Conservation (phyloP, 306 rosid genomes). For the Delonix regia region DNA sequence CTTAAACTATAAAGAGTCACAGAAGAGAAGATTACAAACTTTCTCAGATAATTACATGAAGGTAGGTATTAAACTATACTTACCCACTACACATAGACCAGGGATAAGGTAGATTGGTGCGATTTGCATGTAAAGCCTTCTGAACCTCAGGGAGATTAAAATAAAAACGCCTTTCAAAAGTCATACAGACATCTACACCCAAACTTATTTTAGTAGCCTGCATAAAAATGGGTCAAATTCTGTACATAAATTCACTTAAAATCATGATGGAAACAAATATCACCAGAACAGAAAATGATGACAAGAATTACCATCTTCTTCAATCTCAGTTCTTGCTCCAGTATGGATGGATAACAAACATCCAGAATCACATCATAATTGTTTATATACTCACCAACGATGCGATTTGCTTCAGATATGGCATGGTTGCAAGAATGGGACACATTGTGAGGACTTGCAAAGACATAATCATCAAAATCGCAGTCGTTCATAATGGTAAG, state of each 20-base stretch:
- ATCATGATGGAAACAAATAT: not conserved
- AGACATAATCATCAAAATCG: constrained; percentile 65
- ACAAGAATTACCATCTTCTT: constrained; percentile 54
- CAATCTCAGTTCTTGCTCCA: constrained; percentile 79
- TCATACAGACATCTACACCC: constrained; percentile 88
- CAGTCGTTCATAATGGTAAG: constrained; percentile 68
- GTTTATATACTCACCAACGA: constrained; percentile 69
- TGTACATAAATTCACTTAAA: not conserved
- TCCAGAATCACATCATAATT: constrained; percentile 81
- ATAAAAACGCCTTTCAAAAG: constrained; percentile 59
- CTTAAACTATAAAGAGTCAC: not conserved
- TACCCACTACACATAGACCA: constrained; percentile 87
- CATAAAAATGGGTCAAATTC: constrained; percentile 13
- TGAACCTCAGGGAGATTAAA: constrained; percentile 90
- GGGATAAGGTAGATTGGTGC: constrained; percentile 68
- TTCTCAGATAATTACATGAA: not conserved
- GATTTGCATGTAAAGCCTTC: constrained; percentile 90
- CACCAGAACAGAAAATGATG: not conserved
- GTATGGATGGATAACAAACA: constrained; percentile 85
- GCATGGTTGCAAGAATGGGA: constrained; percentile 59
- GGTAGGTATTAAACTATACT: constrained; percentile 28
- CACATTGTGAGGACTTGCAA: constrained; percentile 54
- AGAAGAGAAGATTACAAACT: not conserved
- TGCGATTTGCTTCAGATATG: constrained; percentile 46
- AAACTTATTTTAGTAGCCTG: constrained; percentile 82